Evolutionary conservation across 805 yeast genomes (phyloP), one percentile per base, ranked within the genome.

Genomic region (Candida insectorum): DNA sequence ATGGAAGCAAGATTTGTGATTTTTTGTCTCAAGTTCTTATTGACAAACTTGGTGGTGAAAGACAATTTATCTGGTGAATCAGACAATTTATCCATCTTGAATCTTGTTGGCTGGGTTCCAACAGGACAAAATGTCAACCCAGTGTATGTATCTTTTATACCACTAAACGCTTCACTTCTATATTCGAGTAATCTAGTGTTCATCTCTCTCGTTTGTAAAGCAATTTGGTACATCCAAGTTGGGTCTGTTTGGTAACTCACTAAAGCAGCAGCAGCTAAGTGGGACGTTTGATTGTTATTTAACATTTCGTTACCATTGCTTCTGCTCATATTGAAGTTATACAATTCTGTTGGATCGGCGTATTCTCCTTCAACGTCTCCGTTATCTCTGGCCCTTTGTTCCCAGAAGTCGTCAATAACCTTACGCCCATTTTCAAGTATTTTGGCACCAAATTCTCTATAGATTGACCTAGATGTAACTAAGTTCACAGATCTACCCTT

Each of bases 361-460:
- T 73, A 57, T 39, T 80, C 83, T 16, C 94, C 95, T 34, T 79
- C 77, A 12, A 73, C 71, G 18, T 77, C 82, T 23, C 87, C 88
- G 16, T 75, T 75, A 27, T 67, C 71, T 20, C 73, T 62, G 0
- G 79, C 77, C 36, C 59, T 53, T 27, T 69, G 74, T 52, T 83
- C 95, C 67, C 89, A 85, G 56, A 89, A 93, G 58, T 93, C 98
- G 62, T 93, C 98, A 9, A 65, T 70, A 18, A 85, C 82, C 44
- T 83, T 77, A 41, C 73, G 75, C 26, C 98, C 98, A 33, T 85
- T 83, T 14, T 77, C 73, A 24, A 93, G 68, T 31, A 89, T 78
- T 40, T 77, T 77, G 16, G 95, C 85, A 4, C 98, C 98, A 66
- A 93, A 91, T 60, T 89, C 97, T 44, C 88, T 73, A 61, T 75